Conservation (phyloP, 192 early-diverging fungal species). For the Piromyces finnis region DNA sequence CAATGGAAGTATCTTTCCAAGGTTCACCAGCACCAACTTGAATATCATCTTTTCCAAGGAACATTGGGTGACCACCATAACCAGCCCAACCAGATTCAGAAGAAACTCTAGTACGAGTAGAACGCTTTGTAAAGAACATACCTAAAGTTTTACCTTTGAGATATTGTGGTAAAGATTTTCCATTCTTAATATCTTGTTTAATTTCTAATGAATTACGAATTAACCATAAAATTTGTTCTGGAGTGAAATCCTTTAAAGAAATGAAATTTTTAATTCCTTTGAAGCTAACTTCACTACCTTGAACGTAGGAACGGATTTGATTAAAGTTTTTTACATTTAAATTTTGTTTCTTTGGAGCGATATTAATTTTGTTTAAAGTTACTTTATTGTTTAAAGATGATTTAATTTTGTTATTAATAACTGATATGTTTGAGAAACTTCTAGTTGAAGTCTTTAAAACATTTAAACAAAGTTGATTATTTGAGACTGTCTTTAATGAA, state of each 20-base stretch:
- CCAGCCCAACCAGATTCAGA: slow-evolving; percentile 80
- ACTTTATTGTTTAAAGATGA: no score
- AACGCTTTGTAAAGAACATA: slow-evolving; percentile 87
- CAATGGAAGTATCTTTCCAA: slow-evolving; percentile 67
- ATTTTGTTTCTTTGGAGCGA: no score
- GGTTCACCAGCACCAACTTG: slow-evolving; percentile 93
- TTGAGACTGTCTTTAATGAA: no score
- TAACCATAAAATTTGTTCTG: slow-evolving; percentile 57
- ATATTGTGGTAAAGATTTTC: slow-evolving; percentile 13
- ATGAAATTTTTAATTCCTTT: slow-evolving; percentile 32
- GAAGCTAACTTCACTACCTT: no score
- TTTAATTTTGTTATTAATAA: no score
- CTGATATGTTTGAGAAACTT: no score
- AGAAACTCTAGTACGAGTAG: slow-evolving; percentile 88
- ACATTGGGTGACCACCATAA: slow-evolving; percentile 90
- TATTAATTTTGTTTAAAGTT: no score
- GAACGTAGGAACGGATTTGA: no score
- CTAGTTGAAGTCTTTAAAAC: no score
- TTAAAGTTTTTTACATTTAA: no score
- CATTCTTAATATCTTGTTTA: slow-evolving; percentile 50
- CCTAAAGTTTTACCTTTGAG: slow-evolving; percentile 70
- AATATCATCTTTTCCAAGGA: slow-evolving; percentile 86
- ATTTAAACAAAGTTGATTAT: no score
- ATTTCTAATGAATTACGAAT: slow-evolving; percentile 62
- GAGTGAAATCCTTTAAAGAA: slow-evolving; percentile 63